A percentile compares a stretch with the other conserved stretches of the same genome.
Evolutionary conservation across 2,329 filamentous ascomycete species (phyloP).

Genomic region (Colletotrichum brevisporum): DNA sequence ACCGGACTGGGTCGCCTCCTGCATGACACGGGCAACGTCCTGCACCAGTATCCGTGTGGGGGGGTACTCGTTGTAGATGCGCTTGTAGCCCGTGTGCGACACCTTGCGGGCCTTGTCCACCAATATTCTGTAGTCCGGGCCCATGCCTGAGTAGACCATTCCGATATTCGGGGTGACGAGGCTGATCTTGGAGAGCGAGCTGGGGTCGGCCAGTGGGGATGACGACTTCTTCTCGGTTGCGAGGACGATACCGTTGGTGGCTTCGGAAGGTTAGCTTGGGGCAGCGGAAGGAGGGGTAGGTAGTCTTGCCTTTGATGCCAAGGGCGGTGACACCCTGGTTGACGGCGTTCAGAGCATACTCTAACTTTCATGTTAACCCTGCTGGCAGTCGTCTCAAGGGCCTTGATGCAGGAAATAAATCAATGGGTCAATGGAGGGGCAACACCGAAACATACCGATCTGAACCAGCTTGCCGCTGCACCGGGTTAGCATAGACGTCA

Average conservation of each 20-base stretch:
- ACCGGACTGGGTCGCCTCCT: conserved; percentile 98
- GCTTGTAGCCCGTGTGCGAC: conserved; percentile 98
- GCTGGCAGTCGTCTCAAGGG: too few species aligned
- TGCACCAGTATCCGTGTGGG: conserved; percentile 99
- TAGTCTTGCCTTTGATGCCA: conserved; percentile 89
- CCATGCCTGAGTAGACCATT: conserved; percentile 99
- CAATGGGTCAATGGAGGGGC: conserved; percentile 24
- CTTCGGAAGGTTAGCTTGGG: conserved; percentile 61
- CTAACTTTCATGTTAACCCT: conserved; percentile 63
- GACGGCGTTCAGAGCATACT: conserved; percentile 99
- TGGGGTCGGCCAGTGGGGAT: conserved; percentile 94
- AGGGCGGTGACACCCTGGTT: conserved; percentile 99
- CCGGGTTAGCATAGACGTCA: conserved; percentile 40
- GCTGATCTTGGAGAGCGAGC: conserved; percentile 96
- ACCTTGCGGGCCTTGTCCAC: conserved; percentile 99
- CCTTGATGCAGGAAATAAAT: neutral
- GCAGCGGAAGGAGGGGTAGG: conserved; percentile 9
- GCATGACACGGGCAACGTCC: conserved; percentile 97
- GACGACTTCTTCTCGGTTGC: conserved; percentile 99
- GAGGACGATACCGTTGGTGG: conserved; percentile 98
- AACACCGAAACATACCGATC: conserved; percentile 74
- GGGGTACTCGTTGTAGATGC: conserved; percentile 99
- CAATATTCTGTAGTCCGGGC: conserved; percentile 96
- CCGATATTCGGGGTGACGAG: conserved; percentile 99
- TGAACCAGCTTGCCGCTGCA: conserved; percentile 97